Percentiles rank a stretch among this genome's conserved stretches.
phyloP scores from a whole-genome alignment of 202 grass and related monocot genomes.

The Hordeum pubiflorum region DNA sequence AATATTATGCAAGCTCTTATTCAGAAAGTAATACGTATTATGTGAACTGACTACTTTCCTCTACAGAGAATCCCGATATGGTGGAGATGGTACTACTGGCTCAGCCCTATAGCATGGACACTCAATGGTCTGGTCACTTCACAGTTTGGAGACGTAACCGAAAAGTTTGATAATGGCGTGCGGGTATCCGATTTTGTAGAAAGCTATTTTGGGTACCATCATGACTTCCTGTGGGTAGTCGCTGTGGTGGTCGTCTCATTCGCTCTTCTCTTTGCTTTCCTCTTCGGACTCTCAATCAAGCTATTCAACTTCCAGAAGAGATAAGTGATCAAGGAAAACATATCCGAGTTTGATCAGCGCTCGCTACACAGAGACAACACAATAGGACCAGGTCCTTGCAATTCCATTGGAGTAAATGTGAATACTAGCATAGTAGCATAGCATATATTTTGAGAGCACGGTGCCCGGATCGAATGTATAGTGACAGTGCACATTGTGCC shows the following conservation, averaged over 20 bases:
- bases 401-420: not conserved
- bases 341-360: not conserved
- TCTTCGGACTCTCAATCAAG: slow-evolving; percentile 51
- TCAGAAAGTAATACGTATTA: not conserved
- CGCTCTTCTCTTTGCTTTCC: slow-evolving; percentile 40
- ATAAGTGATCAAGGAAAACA: slow-evolving; percentile 16
- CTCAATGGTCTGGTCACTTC: slow-evolving; percentile 56
- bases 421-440: slow-evolving; percentile 9
- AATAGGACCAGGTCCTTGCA: not conserved
- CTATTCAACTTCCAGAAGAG: slow-evolving; percentile 68
- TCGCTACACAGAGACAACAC: not conserved
- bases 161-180: not conserved
- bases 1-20: not conserved
- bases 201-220: slow-evolving; percentile 53
- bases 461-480: not conserved
- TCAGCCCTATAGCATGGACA: slow-evolving; percentile 67
- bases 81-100: slow-evolving; percentile 83
- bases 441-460: not conserved
- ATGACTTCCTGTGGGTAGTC: slow-evolving; percentile 43
- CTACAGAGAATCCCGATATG: slow-evolving; percentile 67
- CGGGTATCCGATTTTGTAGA: slow-evolving; percentile 38
- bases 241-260: slow-evolving; percentile 41
- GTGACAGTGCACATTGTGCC: not conserved
- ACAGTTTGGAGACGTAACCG: slow-evolving; percentile 51
- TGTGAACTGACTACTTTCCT: not conserved